Conservation (phyloP, 495 filamentous ascomycete species). For the Articulospora tetracladia region DNA sequence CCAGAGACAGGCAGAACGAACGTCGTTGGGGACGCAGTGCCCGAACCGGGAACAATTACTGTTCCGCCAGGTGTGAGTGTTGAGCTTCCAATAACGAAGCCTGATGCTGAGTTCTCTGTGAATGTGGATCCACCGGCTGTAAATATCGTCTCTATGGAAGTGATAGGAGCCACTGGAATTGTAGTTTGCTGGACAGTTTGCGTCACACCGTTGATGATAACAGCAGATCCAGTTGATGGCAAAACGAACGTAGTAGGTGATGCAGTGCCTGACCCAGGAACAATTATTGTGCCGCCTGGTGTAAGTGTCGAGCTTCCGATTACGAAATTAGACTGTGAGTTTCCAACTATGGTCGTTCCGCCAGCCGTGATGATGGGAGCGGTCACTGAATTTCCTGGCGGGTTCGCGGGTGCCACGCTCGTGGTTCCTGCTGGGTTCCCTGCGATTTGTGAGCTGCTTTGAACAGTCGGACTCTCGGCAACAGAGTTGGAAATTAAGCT, state of each 20-base stretch:
- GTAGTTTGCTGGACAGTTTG: neutral
- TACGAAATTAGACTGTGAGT: neutral
- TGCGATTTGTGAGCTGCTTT: neutral
- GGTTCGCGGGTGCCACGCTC: neutral
- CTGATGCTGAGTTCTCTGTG: neutral
- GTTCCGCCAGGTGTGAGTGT: conserved; percentile 8
- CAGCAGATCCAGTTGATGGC: neutral
- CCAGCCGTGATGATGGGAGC: neutral
- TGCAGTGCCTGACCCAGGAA: neutral
- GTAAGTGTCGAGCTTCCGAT: conserved; percentile 5
- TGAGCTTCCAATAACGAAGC: conserved; percentile 2
- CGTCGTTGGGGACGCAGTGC: neutral
- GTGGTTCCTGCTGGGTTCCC: neutral
- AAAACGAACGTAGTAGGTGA: neutral
- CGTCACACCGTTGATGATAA: conserved; percentile 2
- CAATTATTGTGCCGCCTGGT: conserved; percentile 1
- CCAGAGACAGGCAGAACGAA: neutral
- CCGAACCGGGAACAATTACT: neutral
- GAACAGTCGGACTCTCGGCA: neutral
- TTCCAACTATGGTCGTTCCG: neutral
- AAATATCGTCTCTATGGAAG: neutral
- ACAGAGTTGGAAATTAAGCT: no score
- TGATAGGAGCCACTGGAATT: neutral
- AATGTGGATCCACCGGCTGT: neutral
- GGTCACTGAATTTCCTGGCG: neutral